Evolutionary conservation across 1,284 basidiomycete genomes (phyloP), one percentile per base, ranked within the genome.

Genomic region (Marasmius fiardii): DNA sequence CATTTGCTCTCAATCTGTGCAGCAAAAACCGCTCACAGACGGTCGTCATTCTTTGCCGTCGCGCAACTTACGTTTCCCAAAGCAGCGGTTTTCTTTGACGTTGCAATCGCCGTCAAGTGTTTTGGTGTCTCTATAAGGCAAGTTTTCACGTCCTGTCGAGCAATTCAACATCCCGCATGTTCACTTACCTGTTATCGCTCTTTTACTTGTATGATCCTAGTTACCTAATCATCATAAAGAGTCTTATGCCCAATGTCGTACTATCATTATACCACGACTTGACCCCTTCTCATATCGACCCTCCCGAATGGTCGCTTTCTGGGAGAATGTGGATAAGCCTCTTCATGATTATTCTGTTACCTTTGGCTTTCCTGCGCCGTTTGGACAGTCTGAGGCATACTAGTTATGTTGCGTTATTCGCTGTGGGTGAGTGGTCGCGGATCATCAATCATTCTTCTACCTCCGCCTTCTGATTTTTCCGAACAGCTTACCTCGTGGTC

Each of bases 51-150:
- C 73, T 95, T 94, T 63, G 86, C 91, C 34, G 79, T 98, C 18
- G 83, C 93, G 0, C 79, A 89, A 63, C 74, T 97, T 60, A 95
- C 95, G 0, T 96, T 93, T 65, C 93, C 93, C 18, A 80, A 77
- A 35, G 90, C 89, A 0, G 89, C 90, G 0, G 77, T 92, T 53
- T 90, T 92, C 68, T 94, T 96, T 64, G 93, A 99, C 71, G 82
- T 88, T 2, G 95, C 96, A 6, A 98, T 99, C 64, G 95, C 95
- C 2, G 88, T 91, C 69, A 98, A 98, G 70, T 98, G 94, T 70
- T 96, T 96, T 68, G 97, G 97, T 31, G 97, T 99, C 7, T 95
- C 92, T 35, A 90, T 97, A 63, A 96, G 93, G 77, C 92, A 71
- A 51, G 80, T 57, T 20, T 55, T 23, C 12, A 16, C 21, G 23